Evolutionary conservation across 2,329 filamentous ascomycete species (phyloP).

Genomic region (Alternaria atra): DNA sequence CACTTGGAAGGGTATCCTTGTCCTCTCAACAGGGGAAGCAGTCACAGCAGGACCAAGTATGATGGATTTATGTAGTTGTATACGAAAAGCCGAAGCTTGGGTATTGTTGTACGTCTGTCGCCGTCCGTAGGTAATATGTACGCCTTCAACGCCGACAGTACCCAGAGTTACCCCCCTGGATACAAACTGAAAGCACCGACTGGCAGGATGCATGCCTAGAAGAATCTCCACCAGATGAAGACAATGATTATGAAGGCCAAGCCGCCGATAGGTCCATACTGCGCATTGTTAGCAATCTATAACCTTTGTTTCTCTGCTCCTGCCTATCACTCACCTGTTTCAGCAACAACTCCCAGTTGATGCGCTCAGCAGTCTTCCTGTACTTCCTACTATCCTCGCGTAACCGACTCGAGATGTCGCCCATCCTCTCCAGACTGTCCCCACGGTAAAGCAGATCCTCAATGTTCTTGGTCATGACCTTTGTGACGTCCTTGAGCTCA

Average conservation of each 20-base stretch:
- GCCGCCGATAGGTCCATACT: constrained; percentile 88
- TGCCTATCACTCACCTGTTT: constrained; percentile 71
- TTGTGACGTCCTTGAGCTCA: constrained; percentile 95
- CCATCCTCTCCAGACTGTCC: constrained; percentile 95
- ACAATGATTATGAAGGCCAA: constrained; percentile 83
- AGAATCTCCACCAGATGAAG: constrained; percentile 93
- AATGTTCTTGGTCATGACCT: constrained; percentile 99
- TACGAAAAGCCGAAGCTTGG: constrained; percentile 17
- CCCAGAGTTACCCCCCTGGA: background rate
- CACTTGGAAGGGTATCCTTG: background rate
- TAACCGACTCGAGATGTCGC: constrained; percentile 86
- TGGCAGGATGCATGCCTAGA: constrained; percentile 58
- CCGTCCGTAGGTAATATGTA: background rate
- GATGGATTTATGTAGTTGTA: background rate
- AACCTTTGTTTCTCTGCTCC: background rate
- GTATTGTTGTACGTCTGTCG: constrained; percentile 29
- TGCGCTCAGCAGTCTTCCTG: constrained; percentile 86
- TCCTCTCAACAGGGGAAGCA: background rate
- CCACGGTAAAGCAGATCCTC: constrained; percentile 96
- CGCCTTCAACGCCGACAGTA: constrained; percentile 21
- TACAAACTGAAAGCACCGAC: background rate
- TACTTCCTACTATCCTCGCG: constrained; percentile 96
- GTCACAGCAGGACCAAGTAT: constrained; percentile 1
- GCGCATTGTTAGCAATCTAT: constrained; percentile 23
- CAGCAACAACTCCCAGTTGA: constrained; percentile 96